These are phyloP conservation scores for Arabis alpina DNA, from an alignment of 345 rosid genomes.

Conservation along the genomic window DNA sequence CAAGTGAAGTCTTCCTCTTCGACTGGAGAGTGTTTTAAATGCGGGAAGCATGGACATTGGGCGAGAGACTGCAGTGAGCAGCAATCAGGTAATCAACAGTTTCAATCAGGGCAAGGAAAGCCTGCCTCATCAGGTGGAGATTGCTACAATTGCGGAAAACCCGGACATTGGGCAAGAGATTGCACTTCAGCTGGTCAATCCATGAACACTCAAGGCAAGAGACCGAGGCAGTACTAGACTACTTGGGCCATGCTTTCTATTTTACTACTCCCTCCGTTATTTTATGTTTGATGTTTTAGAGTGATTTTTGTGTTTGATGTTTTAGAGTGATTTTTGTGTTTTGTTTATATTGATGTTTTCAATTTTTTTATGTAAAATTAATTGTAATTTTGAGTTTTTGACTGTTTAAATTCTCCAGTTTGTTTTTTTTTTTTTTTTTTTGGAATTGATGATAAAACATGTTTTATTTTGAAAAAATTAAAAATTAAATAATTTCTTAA, in stretches of 20 bases:
- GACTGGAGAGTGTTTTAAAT: conserved; percentile 46
- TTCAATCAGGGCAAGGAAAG: conserved; percentile 37
- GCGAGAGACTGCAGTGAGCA: conserved; percentile 54
- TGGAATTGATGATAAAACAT: no score
- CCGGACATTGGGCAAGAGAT: conserved; percentile 71
- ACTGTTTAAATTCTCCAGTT: no score
- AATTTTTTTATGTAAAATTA: no score
- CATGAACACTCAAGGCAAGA: conserved; percentile 28
- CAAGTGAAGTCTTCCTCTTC: conserved; percentile 30
- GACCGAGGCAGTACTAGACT: conserved; percentile 42
- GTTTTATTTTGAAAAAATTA: no score
- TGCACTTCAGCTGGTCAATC: conserved; percentile 46
- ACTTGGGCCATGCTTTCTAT: conserved; percentile 31
- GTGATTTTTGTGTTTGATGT: no score
- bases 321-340: no score
- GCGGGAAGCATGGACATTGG: conserved; percentile 60
- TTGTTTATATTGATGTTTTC: no score
- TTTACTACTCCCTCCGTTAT: no score
- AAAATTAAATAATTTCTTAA: no score
- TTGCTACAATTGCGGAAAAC: conserved; percentile 53
- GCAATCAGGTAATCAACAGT: conserved; percentile 33
- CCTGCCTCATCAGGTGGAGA: conserved; percentile 33
- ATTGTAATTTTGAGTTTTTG: no score
- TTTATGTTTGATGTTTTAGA: no score
- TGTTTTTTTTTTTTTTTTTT: no score